A percentile compares a stretch with the other conserved stretches of the same genome.
These are phyloP conservation scores for Cercophora samala DNA, from an alignment of 495 filamentous ascomycete genomes.

Conservation along the genomic window DNA sequence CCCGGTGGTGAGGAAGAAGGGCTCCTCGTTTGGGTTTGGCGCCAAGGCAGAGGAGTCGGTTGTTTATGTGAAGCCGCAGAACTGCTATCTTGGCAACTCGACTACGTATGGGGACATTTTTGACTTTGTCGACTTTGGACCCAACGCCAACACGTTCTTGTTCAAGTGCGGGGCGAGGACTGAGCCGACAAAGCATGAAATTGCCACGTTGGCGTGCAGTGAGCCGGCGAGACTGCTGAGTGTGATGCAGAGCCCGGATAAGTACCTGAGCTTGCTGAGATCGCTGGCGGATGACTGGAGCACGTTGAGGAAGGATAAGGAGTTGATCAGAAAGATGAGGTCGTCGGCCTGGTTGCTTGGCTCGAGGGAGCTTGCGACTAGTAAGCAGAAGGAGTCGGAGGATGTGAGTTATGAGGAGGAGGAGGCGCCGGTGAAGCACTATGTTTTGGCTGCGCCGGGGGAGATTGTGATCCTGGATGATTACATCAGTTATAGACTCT, in stretches of 20 bases:
- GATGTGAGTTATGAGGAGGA: slow-evolving; percentile 63
- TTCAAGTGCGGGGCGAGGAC: slow-evolving; percentile 81
- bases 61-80: slow-evolving; percentile 55
- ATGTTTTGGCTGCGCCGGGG: slow-evolving; percentile 63
- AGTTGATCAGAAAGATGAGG: slow-evolving; percentile 71
- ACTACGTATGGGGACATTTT: slow-evolving; percentile 82
- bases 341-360: slow-evolving; percentile 74
- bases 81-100: slow-evolving; percentile 74
- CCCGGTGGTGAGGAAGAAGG: slow-evolving; percentile 54
- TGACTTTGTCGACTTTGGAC: slow-evolving; percentile 92
- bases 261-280: slow-evolving; percentile 77
- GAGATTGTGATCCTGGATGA: slow-evolving; percentile 83
- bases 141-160: slow-evolving; percentile 82
- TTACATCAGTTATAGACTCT: slow-evolving; percentile 75
- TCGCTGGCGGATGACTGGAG: slow-evolving; percentile 67
- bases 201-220: slow-evolving; percentile 71
- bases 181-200: slow-evolving; percentile 80
- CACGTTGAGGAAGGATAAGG: slow-evolving; percentile 70
- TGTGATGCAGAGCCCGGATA: slow-evolving; percentile 72
- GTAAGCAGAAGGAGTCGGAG: slow-evolving; percentile 36
- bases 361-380: slow-evolving; percentile 64
- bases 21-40: slow-evolving; percentile 11
- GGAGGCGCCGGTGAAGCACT: slow-evolving; percentile 69
- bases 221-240: slow-evolving; percentile 78
- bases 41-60: slow-evolving; percentile 28